A percentile compares a stretch with the other conserved stretches of the same genome.
Evolutionary conservation across 805 yeast species (phyloP).

Genomic region (Candida sithepensis): DNA sequence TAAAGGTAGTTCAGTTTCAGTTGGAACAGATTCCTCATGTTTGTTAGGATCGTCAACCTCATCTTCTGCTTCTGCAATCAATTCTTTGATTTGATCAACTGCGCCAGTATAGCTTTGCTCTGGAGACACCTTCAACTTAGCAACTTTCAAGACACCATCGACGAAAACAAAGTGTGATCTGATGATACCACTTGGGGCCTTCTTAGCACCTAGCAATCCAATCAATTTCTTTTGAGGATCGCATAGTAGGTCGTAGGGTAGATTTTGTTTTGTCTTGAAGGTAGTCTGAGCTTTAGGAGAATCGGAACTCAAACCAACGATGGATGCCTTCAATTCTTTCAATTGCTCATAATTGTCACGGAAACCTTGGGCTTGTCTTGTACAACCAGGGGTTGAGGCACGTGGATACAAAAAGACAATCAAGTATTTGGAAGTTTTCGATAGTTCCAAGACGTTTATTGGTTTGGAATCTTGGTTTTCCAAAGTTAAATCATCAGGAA

Average conservation of each 20-base stretch:
- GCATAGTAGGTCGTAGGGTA: conserved; percentile 70
- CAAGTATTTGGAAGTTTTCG: conserved; percentile 37
- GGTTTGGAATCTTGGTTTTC: conserved; percentile 52
- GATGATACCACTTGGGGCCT: conserved; percentile 66
- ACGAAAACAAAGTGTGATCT: conserved; percentile 92
- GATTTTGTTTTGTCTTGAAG: conserved; percentile 67
- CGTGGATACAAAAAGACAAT: conserved; percentile 78
- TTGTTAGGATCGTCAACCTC: no score
- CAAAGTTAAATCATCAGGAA: conserved; percentile 44
- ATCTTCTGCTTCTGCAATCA: conserved; percentile 19
- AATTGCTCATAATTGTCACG: conserved; percentile 60
- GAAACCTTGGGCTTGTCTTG: conserved; percentile 90
- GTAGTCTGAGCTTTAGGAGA: conserved; percentile 71
- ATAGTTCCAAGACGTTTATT: conserved; percentile 24
- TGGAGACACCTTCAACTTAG: conserved; percentile 53
- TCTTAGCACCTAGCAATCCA: conserved; percentile 77
- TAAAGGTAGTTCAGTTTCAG: no score
- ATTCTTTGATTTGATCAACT: conserved; percentile 47
- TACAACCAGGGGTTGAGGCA: conserved; percentile 96
- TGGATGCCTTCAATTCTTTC: conserved; percentile 45
- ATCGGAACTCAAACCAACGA: conserved; percentile 84
- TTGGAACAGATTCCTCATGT: no score
- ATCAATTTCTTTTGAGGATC: conserved; percentile 74
- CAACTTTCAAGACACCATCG: conserved; percentile 63
- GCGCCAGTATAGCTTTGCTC: conserved; percentile 60